Evolutionary conservation across 495 filamentous ascomycete genomes (phyloP).

Genomic region (Haplographium delicatum): DNA sequence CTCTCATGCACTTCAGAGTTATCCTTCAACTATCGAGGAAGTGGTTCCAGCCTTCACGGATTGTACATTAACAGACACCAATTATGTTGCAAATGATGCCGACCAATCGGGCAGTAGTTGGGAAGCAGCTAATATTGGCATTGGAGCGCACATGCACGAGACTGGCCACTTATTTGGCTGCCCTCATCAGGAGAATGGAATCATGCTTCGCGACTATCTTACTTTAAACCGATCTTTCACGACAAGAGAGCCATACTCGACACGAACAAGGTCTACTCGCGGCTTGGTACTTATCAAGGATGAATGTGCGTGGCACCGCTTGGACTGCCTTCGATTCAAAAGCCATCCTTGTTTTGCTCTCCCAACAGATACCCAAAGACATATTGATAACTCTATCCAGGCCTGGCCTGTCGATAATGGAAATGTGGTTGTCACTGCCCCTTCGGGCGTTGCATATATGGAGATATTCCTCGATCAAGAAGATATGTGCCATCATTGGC

Average conservation of each 20-base stretch:
- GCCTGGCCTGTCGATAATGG: slow-evolving; percentile 83
- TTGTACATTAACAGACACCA: slow-evolving; percentile 81
- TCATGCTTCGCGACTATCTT: slow-evolving; percentile 86
- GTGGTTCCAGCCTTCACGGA: slow-evolving; percentile 81
- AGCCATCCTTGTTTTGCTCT: slow-evolving; percentile 87
- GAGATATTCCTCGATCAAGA: slow-evolving; percentile 77
- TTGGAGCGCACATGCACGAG: slow-evolving; percentile 88
- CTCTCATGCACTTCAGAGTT: slow-evolving; percentile 82
- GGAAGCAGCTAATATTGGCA: slow-evolving; percentile 87
- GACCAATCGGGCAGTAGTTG: slow-evolving; percentile 81
- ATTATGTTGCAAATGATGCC: slow-evolving; percentile 75
- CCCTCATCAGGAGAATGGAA: slow-evolving; percentile 77
- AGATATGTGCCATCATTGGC: slow-evolving; percentile 65
- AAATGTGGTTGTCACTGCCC: slow-evolving; percentile 71
- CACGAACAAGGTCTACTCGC: slow-evolving; percentile 75
- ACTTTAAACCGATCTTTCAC: slow-evolving; percentile 78
- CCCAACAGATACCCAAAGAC: slow-evolving; percentile 63
- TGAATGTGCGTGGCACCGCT: slow-evolving; percentile 83
- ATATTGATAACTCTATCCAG: slow-evolving; percentile 73
- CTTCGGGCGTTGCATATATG: slow-evolving; percentile 73
- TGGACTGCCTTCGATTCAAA: slow-evolving; percentile 83
- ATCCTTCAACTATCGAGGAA: slow-evolving; percentile 78
- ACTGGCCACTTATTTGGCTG: slow-evolving; percentile 82
- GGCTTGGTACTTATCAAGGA: slow-evolving; percentile 67
- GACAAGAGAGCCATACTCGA: slow-evolving; percentile 72